These are phyloP conservation scores for Pseudocercospora eumusae DNA, from an alignment of 2,329 filamentous ascomycete genomes.

Conservation along the genomic window DNA sequence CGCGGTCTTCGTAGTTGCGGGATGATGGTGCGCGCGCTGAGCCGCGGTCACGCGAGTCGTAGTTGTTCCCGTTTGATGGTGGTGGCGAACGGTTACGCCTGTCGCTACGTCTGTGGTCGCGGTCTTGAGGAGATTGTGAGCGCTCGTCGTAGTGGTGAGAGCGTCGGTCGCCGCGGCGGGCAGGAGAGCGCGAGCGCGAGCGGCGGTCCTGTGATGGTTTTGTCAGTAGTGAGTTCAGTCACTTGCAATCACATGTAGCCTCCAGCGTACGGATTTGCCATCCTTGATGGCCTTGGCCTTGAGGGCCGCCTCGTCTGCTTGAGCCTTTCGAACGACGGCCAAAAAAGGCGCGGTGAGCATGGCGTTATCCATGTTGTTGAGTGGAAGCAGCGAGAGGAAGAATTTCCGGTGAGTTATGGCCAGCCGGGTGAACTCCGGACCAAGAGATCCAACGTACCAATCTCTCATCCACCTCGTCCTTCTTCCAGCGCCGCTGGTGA, in stretches of 20 bases:
- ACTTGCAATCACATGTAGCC: conserved; percentile 4
- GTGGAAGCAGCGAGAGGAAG: neutral
- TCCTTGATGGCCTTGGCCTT: neutral
- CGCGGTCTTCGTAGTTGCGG: conserved; percentile 80
- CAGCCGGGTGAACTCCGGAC: neutral
- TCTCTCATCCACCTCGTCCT: neutral
- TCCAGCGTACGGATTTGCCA: neutral
- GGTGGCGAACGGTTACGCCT: conserved; percentile 66
- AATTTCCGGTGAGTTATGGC: neutral
- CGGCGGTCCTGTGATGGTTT: conserved; percentile 12
- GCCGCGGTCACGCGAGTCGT: conserved; percentile 53
- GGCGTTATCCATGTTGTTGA: neutral
- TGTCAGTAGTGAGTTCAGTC: conserved; percentile 6
- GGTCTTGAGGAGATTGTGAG: conserved; percentile 29
- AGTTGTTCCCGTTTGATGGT: conserved; percentile 71
- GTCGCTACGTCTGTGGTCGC: conserved; percentile 44
- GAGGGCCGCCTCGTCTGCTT: neutral
- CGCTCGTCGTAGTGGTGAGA: conserved; percentile 26
- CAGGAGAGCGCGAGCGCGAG: conserved; percentile 14
- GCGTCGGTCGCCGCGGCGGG: conserved; percentile 20
- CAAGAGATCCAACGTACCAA: neutral
- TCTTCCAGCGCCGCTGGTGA: neutral
- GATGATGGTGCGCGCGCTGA: conserved; percentile 32
- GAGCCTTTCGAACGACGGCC: neutral
- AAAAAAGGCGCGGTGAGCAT: neutral